phyloP scores from a whole-genome alignment of 345 rosid genomes.

The Eucalyptus globulus region DNA sequence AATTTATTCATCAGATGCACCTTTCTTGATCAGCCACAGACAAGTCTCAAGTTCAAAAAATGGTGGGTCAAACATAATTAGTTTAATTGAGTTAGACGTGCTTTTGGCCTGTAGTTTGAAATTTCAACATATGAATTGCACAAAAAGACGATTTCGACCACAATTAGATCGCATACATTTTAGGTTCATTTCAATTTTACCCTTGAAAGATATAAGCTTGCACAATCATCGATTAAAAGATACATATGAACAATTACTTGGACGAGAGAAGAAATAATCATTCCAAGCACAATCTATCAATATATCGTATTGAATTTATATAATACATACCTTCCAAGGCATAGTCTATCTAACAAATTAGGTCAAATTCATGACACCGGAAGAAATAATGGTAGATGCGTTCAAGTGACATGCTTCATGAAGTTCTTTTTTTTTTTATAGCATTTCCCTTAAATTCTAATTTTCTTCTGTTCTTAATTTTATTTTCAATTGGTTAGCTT shows the following conservation, averaged over 20 bases:
- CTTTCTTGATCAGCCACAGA: accelerated
- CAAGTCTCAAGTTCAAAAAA: neutral
- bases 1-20: neutral
- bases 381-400: accelerated
- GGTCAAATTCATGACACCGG: accelerated
- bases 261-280: neutral
- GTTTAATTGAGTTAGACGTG: neutral
- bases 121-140: neutral
- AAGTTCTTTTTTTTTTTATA: too few species aligned
- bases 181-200: neutral
- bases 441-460: neutral
- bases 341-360: accelerated
- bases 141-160: accelerated
- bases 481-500: neutral
- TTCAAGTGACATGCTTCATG: accelerated
- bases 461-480: neutral
- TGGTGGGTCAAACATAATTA: neutral
- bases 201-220: neutral
- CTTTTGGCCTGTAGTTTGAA: neutral
- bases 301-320: too few species aligned
- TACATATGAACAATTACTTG: neutral
- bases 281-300: too few species aligned
- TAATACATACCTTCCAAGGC: accelerated
- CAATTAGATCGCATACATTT: neutral
- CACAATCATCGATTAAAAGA: neutral